A percentile compares a stretch with the other conserved stretches of the same genome.
phyloP scores from a whole-genome alignment of 1,139 yeast species.

The Lodderomyces parapsilosis region DNA sequence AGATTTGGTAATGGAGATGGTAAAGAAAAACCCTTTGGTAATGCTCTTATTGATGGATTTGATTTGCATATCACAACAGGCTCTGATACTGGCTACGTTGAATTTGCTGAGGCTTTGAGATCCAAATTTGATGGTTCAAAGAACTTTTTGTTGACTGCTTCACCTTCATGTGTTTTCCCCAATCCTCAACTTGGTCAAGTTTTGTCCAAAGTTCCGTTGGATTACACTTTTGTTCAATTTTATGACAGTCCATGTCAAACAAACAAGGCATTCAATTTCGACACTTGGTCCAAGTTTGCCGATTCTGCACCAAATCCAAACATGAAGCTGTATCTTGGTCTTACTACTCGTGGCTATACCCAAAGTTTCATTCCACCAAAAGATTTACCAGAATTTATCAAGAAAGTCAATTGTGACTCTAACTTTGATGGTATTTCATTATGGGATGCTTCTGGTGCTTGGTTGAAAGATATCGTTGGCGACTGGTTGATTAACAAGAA shows the following conservation, averaged over 20 bases:
- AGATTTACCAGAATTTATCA: constrained; percentile 19
- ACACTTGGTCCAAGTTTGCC: constrained; percentile 60
- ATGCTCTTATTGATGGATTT: constrained; percentile 40
- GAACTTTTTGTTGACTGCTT: constrained; percentile 76
- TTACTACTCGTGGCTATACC: constrained; percentile 11
- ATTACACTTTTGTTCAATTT: constrained; percentile 87
- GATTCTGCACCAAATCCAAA: constrained; percentile 17
- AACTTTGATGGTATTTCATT: constrained; percentile 80
- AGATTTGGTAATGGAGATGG: constrained; percentile 79
- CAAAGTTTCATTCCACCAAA: constrained; percentile 8
- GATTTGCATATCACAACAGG: constrained; percentile 42
- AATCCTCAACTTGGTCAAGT: constrained; percentile 77
- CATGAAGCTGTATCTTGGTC: constrained; percentile 26
- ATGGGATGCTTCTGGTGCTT: constrained; percentile 74
- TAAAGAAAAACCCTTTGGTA: constrained; percentile 68
- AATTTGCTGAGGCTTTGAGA: constrained; percentile 62
- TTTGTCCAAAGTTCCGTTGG: constrained; percentile 61
- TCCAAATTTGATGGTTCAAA: constrained; percentile 49
- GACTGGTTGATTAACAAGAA: constrained; percentile 31
- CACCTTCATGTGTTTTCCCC: constrained; percentile 93
- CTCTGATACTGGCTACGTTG: constrained; percentile 60
- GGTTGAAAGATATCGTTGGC: constrained; percentile 18
- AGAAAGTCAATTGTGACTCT: constrained; percentile 37
- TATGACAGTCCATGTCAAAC: constrained; percentile 84
- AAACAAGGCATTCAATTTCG: constrained; percentile 68